Base-by-base conservation (phyloP, 805 yeast species). In the Martiniozyma abietophila region DNA sequence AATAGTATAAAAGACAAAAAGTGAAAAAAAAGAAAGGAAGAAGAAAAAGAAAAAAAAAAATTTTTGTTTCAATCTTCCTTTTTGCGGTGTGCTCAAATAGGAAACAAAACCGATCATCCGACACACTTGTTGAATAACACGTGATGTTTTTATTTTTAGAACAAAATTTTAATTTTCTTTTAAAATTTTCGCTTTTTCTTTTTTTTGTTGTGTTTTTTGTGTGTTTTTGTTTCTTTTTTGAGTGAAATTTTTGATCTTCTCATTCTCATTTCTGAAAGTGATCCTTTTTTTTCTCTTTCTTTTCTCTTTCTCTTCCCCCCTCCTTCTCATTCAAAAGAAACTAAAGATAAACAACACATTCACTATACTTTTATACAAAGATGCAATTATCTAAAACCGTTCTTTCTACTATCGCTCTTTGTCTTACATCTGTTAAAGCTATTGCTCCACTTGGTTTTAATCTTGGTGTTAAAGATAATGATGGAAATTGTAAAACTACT, bases 401-500 rank as follows among this genome's bases (percentile, higher is more conserved):
- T 15, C 39, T 54, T 33, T 30, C 53, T 11, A 29, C 54, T 14
- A 20, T 53, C 15, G 51, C 52, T 8, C 24, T 48, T 9, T 32
- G 45, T 10, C 23, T 45, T 18, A 42, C 43, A 22, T 31, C 39
- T 9, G 39, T 48, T 11, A 31, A 41, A 28, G 61, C 58, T 20
- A 48, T 46, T 34, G 56, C 50, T 16, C 42, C 39, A 34, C 35
- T 86, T 44, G 94, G 88, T 40, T 77, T 88, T 68, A 79, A 84
- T 70, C 63, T 86, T 41, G 96, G 96, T 61, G 94, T 80, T 48
- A 64, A 82, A 61, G 75, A 76, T 51, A 71, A 76, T 56, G 59
- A 66, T 30, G 92, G 86, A 48, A 64, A 70, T 51, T 86, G 96
- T 69, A 88, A 86, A 62, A 50, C 72, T 38, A 67, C 82, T 31